Evolutionary conservation across 2,329 filamentous ascomycete species (phyloP), one percentile per base, ranked within the genome.

Genomic region (Aspergillus amoenus): DNA sequence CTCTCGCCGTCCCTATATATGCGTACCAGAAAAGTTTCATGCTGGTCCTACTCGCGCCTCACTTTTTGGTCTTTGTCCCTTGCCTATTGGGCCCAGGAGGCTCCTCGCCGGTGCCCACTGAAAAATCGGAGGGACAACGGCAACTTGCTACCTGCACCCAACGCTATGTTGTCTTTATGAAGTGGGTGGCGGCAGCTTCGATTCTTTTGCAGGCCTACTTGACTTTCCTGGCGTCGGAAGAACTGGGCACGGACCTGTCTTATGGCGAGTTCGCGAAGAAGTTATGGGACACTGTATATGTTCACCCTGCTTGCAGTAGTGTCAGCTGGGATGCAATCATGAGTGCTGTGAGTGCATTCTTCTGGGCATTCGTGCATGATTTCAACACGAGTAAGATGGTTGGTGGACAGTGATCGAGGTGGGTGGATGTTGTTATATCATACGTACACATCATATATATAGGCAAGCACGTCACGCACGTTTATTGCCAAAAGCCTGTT

Each of bases 271-370:
- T 67, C n/a, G 54, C 27, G 40, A 40, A 72, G 46, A 79, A 75
- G 66, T 70, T 83, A 12, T 74, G 82, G 24, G 79, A 77, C 41
- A 79, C 81, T 1, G 76, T 83, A 50, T 77, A 76, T 57, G 82
- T 82, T 52, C 83, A 88, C 65, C 84, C 85, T 0, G 81, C 80
- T 21, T 80, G 88, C 30, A 80, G 80, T 18, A 81, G 79, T 17
- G 81, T 82, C 0, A 82, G 81, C 5, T 81, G 80, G 70, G 86
- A 88, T 68, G 84, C 85, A 1, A 66, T 88, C 13, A 73, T 86
- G 37, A 83, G 80, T 21, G 75, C 76, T 1, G 15, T 63, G 13
- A 61, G 52, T 27, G 50, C 17, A 45, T 34, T 24, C 6, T 17
- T 30, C 6, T 52, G 50, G 50, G 50, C 50, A 13, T 4, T 52